Evolutionary conservation across 768 basidiomycete species (phyloP).

Genomic region (Tulasnella sp.): DNA sequence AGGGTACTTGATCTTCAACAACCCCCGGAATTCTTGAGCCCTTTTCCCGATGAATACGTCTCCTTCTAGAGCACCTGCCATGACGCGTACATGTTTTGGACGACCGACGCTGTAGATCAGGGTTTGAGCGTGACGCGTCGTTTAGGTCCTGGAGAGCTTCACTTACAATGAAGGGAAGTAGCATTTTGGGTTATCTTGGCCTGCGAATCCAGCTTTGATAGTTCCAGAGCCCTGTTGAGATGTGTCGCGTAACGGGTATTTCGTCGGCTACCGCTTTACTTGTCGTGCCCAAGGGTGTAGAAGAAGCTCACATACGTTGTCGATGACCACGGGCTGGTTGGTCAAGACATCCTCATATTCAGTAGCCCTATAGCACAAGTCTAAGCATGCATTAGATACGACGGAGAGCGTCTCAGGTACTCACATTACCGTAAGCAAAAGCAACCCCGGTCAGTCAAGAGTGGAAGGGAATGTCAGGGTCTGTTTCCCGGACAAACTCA

Average conservation of each 20-base stretch:
- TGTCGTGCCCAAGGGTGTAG: not conserved
- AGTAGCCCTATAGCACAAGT: slow-evolving; percentile 49
- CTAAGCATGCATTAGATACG: not conserved
- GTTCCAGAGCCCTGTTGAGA: slow-evolving; percentile 84
- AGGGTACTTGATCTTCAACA: slow-evolving; percentile 97
- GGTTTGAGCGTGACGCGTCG: slow-evolving; percentile 4
- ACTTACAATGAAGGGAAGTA: slow-evolving; percentile 98
- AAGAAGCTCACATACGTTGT: slow-evolving; percentile 62
- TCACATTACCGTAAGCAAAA: not conserved
- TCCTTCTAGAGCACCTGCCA: slow-evolving; percentile 95
- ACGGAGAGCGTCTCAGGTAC: not conserved
- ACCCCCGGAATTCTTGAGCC: slow-evolving; percentile 91
- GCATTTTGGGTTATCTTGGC: slow-evolving; percentile 98
- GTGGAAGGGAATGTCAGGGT: not conserved
- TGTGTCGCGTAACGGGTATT: not conserved
- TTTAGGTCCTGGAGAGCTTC: not conserved
- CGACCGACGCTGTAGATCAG: slow-evolving; percentile 68
- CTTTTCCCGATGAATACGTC: slow-evolving; percentile 93
- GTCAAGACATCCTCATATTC: slow-evolving; percentile 92
- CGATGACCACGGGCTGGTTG: slow-evolving; percentile 98
- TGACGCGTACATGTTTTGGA: slow-evolving; percentile 94
- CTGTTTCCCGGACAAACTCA: not conserved
- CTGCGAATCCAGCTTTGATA: slow-evolving; percentile 98
- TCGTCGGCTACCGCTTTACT: not conserved
- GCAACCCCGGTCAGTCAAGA: not conserved